These are phyloP conservation scores for Paraglomus brasilianum DNA, from an alignment of 192 early-diverging fungal genomes.

Conservation along the genomic window DNA sequence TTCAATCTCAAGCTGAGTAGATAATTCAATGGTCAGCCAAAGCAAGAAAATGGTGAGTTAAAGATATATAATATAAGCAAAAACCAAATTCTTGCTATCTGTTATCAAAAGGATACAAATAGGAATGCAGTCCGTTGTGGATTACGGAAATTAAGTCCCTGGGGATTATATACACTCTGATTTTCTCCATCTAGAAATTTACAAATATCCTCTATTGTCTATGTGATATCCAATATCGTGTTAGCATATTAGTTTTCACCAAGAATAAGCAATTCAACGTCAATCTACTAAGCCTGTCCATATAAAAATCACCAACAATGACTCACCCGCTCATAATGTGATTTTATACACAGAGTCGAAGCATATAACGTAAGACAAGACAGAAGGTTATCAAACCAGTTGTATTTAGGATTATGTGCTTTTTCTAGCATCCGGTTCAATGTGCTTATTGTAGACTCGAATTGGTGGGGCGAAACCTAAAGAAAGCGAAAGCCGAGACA, in stretches of 20 bases:
- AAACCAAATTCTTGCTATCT: too few relatives aligned
- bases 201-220: slow-evolving; percentile 32
- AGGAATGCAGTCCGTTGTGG: slow-evolving; percentile 23
- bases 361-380: slow-evolving; percentile 25
- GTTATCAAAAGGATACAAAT: slow-evolving; percentile 31
- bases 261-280: not conserved
- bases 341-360: slow-evolving; percentile 18
- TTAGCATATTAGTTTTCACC: too few relatives aligned
- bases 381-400: slow-evolving; percentile 18
- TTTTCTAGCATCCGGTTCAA: slow-evolving; percentile 20
- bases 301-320: not conserved
- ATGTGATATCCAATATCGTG: not conserved
- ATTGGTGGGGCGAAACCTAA: slow-evolving; percentile 18
- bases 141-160: slow-evolving; percentile 29
- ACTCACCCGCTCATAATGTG: slow-evolving; percentile 26
- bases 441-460: slow-evolving; percentile 22
- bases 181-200: slow-evolving; percentile 32
- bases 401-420: slow-evolving; percentile 26
- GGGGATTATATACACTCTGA: slow-evolving; percentile 11
- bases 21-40: too few relatives aligned
- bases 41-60: too few relatives aligned
- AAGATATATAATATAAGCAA: too few relatives aligned
- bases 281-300: not conserved
- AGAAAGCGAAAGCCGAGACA: not conserved
- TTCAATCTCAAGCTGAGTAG: too few relatives aligned